Conservation (phyloP, 2,329 filamentous ascomycete genomes). For the Talaromyces sp. region DNA sequence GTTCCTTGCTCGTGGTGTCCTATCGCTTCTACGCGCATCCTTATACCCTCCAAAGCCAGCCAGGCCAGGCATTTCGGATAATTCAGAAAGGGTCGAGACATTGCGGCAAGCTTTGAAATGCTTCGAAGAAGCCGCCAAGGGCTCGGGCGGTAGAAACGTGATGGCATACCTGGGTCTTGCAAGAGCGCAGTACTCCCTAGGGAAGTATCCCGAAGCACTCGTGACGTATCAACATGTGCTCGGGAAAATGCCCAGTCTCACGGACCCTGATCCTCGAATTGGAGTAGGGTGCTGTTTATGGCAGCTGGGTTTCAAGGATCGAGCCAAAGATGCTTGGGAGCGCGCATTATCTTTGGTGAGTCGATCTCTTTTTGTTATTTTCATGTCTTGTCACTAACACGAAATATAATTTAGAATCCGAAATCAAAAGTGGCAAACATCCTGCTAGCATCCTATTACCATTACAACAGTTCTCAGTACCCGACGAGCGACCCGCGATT, state of each 20-base stretch:
- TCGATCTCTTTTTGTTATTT: background rate
- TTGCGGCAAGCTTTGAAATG: constrained; percentile 81
- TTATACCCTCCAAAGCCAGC: constrained; percentile 67
- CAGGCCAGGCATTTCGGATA: constrained; percentile 58
- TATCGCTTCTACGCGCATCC: constrained; percentile 82
- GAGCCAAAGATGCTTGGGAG: constrained; percentile 87
- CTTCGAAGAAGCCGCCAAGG: constrained; percentile 87
- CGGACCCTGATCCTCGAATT: constrained; percentile 90
- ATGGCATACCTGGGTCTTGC: constrained; percentile 88
- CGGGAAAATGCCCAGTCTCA: constrained; percentile 75
- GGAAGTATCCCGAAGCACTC: constrained; percentile 77
- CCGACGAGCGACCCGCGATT: constrained; percentile 81
- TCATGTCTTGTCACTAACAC: background rate
- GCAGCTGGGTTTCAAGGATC: constrained; percentile 91
- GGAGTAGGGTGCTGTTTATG: constrained; percentile 96
- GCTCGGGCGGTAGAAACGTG: constrained; percentile 81
- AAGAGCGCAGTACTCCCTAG: constrained; percentile 77
- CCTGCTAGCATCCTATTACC: constrained; percentile 80
- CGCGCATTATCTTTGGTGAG: constrained; percentile 70
- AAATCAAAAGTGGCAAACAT: constrained; percentile 87
- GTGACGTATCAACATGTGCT: constrained; percentile 82
- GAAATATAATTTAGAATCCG: constrained; percentile 45
- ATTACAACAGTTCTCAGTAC: constrained; percentile 78
- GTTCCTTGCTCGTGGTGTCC: constrained; percentile 82
- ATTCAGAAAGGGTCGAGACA: constrained; percentile 66